Evolutionary conservation across 2,329 filamentous ascomycete genomes (phyloP), one percentile per base, ranked within the genome.

Genomic region (Pseudocercospora eumusae): DNA sequence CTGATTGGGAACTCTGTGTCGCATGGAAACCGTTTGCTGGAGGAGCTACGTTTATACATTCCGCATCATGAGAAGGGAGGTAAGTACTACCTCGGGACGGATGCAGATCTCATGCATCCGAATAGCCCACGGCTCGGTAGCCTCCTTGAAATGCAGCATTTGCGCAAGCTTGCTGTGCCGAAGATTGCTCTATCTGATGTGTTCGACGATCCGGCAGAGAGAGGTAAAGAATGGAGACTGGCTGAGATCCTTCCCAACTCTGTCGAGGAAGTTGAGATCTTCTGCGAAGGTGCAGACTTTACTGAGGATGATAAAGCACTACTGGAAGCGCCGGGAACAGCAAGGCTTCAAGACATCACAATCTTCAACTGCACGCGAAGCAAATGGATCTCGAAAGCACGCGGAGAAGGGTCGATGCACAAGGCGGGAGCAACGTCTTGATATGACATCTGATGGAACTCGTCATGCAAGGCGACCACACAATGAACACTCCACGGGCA

Each of bases 201-300:
- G 6, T 58, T 57, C 21, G 57, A 64, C 25, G 27, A 64, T 10
- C 36, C 36, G 20, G 47, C 42, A 28, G 52, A 53, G 53, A 47
- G 57, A 11, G 57, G 60, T 33, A 31, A 54, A 18, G 52, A 60
- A 21, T 63, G 61, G 57, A 63, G 42, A 11, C 54, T 63, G 23
- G 57, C 28, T 27, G 25, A 56, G 27, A 56, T 60, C 9, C 53
- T 60, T 13, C 57, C 57, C 2, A 33, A 20, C n/a, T 27, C n/a
- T 3, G 52, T 60, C 11, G 36, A 63, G 36, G 52, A 53, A 40
- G 20, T 57, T 9, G 53, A 60, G 20, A 23, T 60, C 10, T 54
- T 60, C 33, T 60, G 61, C 44, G 52, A 50, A 21, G 42, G 56
- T 21, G n/a, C 36, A n/a, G 33, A 58, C 2, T 55, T 64, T 27